phyloP scores from a whole-genome alignment of 345 rosid genomes.

The Eutrema japonicum region DNA sequence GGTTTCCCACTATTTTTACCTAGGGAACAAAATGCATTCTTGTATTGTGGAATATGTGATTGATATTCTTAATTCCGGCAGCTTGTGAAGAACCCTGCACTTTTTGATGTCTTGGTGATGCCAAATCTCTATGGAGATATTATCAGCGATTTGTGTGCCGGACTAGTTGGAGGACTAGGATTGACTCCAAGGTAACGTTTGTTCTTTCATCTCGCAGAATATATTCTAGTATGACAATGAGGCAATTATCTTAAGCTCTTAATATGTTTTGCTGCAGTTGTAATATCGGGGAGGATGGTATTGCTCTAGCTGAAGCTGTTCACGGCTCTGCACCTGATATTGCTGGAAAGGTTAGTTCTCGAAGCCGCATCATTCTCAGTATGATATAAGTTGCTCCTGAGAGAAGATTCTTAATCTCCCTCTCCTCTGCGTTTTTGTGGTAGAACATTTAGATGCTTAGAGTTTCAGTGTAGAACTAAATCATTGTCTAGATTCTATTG shows the following conservation, averaged over 20 bases:
- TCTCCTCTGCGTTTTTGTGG: neutral
- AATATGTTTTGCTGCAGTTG: conserved; percentile 58
- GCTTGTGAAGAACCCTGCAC: conserved; percentile 98
- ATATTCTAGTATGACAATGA: conserved; percentile 17
- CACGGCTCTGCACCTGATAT: conserved; percentile 99
- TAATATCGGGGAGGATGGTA: conserved; percentile 92
- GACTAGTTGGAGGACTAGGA: conserved; percentile 95
- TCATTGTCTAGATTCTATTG: too few relatives aligned
- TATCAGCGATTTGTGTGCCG: conserved; percentile 98
- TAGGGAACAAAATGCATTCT: neutral
- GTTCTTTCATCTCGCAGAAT: neutral
- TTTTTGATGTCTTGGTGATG: conserved; percentile 97
- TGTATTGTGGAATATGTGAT: conserved; percentile 17
- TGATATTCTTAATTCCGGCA: conserved; percentile 39
- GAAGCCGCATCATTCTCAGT: conserved; percentile 12
- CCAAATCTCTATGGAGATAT: conserved; percentile 99
- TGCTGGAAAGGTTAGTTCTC: conserved; percentile 85
- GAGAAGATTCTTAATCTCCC: neutral
- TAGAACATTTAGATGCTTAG: neutral
- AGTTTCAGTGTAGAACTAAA: neutral
- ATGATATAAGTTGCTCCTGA: neutral
- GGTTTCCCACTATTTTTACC: neutral
- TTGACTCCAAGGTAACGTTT: conserved; percentile 85
- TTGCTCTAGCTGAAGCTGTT: conserved; percentile 98
- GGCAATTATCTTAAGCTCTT: conserved; percentile 25